phyloP scores from a whole-genome alignment of 1,284 basidiomycete species.

The Ceratobasidium sp. region DNA sequence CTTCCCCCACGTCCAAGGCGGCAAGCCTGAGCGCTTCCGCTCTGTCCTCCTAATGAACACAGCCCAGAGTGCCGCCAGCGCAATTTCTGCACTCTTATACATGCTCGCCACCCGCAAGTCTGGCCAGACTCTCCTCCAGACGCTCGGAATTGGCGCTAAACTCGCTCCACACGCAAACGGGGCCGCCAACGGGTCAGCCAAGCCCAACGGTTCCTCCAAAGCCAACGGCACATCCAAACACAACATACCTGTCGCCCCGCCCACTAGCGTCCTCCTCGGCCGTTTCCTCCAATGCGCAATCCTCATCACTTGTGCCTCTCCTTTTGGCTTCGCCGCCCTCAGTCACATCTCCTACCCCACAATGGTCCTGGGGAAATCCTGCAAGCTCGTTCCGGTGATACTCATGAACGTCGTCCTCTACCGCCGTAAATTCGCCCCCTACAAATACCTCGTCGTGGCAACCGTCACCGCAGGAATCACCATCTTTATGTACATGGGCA shows the following conservation, averaged over 20 bases:
- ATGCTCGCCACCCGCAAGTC: slow-evolving; percentile 73
- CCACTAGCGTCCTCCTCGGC: slow-evolving; percentile 65
- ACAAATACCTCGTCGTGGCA: slow-evolving; percentile 94
- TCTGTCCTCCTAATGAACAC: slow-evolving; percentile 90
- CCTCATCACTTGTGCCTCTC: slow-evolving; percentile 91
- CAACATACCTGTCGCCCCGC: slow-evolving; percentile 55
- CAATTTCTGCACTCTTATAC: slow-evolving; percentile 81
- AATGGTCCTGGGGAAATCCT: slow-evolving; percentile 98
- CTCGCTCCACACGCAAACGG: slow-evolving; percentile 46
- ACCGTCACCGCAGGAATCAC: slow-evolving; percentile 95
- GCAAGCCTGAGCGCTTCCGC: slow-evolving; percentile 79
- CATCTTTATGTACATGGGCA: slow-evolving; percentile 92
- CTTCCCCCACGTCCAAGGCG: slow-evolving; percentile 74
- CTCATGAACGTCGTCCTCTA: slow-evolving; percentile 94
- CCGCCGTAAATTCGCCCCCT: slow-evolving; percentile 86
- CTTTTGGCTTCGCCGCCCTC: slow-evolving; percentile 94
- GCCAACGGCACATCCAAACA: slow-evolving; percentile 54
- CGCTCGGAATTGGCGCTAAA: slow-evolving; percentile 64
- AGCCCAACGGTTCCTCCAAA: slow-evolving; percentile 43
- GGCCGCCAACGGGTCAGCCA: slow-evolving; percentile 45
- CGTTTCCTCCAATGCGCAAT: slow-evolving; percentile 85
- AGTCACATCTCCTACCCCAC: slow-evolving; percentile 98
- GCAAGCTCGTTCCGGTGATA: slow-evolving; percentile 97
- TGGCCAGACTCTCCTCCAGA: slow-evolving; percentile 63
- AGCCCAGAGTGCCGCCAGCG: slow-evolving; percentile 84